These are phyloP conservation scores for Trichoderma orchidacearum DNA, from an alignment of 495 filamentous ascomycete genomes.

Conservation along the genomic window DNA sequence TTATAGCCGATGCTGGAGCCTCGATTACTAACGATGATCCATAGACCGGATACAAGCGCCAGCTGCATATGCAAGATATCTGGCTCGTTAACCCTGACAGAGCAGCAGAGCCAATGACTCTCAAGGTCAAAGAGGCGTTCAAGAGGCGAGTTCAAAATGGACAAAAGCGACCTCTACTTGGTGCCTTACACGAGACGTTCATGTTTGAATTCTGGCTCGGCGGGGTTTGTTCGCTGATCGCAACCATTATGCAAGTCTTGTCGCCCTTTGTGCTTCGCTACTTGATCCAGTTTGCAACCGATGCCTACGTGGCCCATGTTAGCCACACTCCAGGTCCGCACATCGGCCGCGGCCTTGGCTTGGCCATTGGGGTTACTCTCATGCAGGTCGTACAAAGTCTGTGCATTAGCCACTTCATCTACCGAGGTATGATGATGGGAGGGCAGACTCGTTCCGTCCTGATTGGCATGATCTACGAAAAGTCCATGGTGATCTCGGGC, in stretches of 20 bases:
- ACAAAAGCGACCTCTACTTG: slow-evolving; percentile 60
- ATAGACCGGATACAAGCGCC: slow-evolving; percentile 67
- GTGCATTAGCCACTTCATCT: slow-evolving; percentile 69
- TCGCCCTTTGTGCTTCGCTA: slow-evolving; percentile 62
- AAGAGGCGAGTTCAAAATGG: slow-evolving; percentile 49
- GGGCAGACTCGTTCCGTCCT: slow-evolving; percentile 62
- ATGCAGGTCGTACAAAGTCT: slow-evolving; percentile 68
- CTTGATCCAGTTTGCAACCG: slow-evolving; percentile 63
- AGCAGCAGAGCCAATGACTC: slow-evolving; percentile 50
- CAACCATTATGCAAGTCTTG: slow-evolving; percentile 58
- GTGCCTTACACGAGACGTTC: slow-evolving; percentile 80
- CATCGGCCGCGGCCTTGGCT: slow-evolving; percentile 54
- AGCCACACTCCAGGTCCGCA: slow-evolving; percentile 36
- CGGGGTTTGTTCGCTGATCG: slow-evolving; percentile 58
- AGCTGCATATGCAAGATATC: slow-evolving; percentile 72
- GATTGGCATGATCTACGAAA: slow-evolving; percentile 65
- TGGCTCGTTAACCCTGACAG: slow-evolving; percentile 77
- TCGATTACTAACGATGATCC: not conserved
- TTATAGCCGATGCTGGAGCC: not conserved
- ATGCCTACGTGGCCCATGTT: slow-evolving; percentile 53
- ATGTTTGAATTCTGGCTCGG: slow-evolving; percentile 74
- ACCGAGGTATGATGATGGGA: slow-evolving; percentile 66
- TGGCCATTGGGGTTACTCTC: slow-evolving; percentile 58
- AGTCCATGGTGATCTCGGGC: slow-evolving; percentile 68
- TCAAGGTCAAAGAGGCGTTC: slow-evolving; percentile 52